Conservation (phyloP, 2,329 filamentous ascomycete species). For the Niveomyces coronatus region DNA sequence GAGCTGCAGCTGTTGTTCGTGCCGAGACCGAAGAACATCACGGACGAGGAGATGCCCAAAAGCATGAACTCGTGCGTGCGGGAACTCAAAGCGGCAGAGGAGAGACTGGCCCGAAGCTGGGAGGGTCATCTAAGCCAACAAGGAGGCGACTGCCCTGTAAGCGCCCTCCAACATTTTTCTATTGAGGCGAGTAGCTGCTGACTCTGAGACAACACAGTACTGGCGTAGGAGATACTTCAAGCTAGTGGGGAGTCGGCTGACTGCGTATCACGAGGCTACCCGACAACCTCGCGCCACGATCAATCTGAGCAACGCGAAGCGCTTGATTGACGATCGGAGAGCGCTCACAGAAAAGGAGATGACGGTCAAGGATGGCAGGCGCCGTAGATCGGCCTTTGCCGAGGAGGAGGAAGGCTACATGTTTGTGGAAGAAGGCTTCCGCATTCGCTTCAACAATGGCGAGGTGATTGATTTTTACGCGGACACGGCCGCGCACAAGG, state of each 20-base stretch:
- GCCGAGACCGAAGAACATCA: constrained; percentile 74
- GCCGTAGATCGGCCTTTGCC: constrained; percentile 88
- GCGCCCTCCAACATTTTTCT: no score
- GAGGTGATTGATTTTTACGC: constrained; percentile 99
- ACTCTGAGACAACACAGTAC: no score
- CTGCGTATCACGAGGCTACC: constrained; percentile 91
- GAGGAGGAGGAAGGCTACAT: constrained; percentile 99
- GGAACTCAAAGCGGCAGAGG: constrained; percentile 85
- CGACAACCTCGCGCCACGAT: constrained; percentile 93
- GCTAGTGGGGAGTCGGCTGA: constrained; percentile 79
- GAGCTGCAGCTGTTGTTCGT: constrained; percentile 92
- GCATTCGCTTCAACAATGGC: constrained; percentile 95
- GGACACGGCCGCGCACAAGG: constrained; percentile 77
- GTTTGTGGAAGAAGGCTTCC: constrained; percentile 99
- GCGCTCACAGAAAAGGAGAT: constrained; percentile 77
- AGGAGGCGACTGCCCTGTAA: constrained; percentile 92
- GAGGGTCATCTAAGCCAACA: constrained; percentile 93
- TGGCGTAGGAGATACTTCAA: constrained; percentile 98
- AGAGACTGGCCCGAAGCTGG: constrained; percentile 64
- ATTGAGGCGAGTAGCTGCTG: no score
- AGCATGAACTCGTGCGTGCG: constrained; percentile 96
- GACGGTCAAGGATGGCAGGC: constrained; percentile 62
- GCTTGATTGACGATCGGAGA: constrained; percentile 85
- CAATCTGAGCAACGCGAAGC: constrained; percentile 85
- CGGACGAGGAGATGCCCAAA: constrained; percentile 97